Base-by-base conservation (phyloP, 768 basidiomycete species). In the Phaeolepiota aurea region DNA sequence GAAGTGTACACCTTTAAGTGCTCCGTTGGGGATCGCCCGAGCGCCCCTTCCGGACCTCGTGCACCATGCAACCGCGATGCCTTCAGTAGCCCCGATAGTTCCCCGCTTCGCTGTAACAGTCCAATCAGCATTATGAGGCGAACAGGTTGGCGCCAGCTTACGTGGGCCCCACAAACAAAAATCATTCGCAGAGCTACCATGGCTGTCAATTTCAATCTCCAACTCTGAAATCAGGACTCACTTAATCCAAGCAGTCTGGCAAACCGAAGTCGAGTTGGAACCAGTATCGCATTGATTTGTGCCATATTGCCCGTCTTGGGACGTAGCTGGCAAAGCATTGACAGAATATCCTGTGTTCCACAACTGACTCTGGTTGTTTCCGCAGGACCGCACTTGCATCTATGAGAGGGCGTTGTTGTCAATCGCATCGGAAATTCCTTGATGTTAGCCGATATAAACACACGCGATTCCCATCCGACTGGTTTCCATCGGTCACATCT, bases 221-320 rank as follows among this genome's bases (percentile, higher is more conserved):
- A 10, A 33, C 46, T 9, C 18, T 23, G 22, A 32, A 59, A 57
- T 57, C 20, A 57, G 55, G 9, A 72, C 66, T 44, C 56, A 71
- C 74, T 84, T 85, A 43, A 80, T 62, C 57, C 76, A 75, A 5
- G 69, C 62, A 0, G 83, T 87, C 58, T 88, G 86, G 56, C 86
- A 88, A 23, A 74, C 57, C 0, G 85, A 83, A 5, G 63, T 38
- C 45, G 73, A 74, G 56, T 66, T 72, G 42, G 76, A 69, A 7
- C 59, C 59, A 1, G 74, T 68, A 1, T 79, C 82, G 52, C 88
- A 92, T 41, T 69, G 60, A 59, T 88, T 84, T 22, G 72, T 76
- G 14, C 81, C 82, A 30, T 58, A 61, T 52, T 85, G 86, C 9
- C 71, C 80, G 23, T 69, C 58, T 54, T 86, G 75, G 5, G 74